Evolutionary conservation across 164 flowering plant species (phyloP).

Genomic region (Platanus orientalis): DNA sequence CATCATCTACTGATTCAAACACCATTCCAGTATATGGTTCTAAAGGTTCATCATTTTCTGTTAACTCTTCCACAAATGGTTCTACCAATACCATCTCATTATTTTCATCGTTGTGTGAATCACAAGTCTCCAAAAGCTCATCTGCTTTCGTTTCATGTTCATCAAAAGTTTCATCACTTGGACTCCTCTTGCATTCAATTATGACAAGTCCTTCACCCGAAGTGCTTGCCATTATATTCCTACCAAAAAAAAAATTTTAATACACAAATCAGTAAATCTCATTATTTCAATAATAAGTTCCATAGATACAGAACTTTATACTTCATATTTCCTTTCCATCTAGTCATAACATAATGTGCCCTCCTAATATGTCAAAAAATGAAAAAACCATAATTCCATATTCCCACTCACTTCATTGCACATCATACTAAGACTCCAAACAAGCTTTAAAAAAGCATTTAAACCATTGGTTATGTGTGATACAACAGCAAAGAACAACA

Average conservation of each 20-base stretch:
- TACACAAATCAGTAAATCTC: too few relatives aligned
- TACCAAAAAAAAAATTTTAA: background rate
- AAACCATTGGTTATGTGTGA: too few relatives aligned
- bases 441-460: too few relatives aligned
- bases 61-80: background rate
- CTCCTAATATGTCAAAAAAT: too few relatives aligned
- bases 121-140: slow-evolving; percentile 1
- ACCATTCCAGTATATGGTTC: slow-evolving; percentile 23
- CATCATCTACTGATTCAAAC: slow-evolving; percentile 25
- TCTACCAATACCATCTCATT: background rate
- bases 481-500: too few relatives aligned
- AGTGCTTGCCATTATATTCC: background rate
- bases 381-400: too few relatives aligned
- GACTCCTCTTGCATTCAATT: background rate
- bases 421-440: too few relatives aligned
- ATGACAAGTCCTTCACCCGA: background rate
- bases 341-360: too few relatives aligned
- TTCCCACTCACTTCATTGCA: too few relatives aligned
- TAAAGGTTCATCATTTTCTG: background rate
- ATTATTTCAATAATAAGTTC: too few relatives aligned
- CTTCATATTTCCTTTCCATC: too few relatives aligned
- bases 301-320: too few relatives aligned
- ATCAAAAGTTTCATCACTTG: background rate
- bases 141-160: background rate
- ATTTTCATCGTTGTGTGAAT: background rate